Base-by-base conservation (phyloP, 805 yeast genomes). In the Ogataea pilisensis region DNA sequence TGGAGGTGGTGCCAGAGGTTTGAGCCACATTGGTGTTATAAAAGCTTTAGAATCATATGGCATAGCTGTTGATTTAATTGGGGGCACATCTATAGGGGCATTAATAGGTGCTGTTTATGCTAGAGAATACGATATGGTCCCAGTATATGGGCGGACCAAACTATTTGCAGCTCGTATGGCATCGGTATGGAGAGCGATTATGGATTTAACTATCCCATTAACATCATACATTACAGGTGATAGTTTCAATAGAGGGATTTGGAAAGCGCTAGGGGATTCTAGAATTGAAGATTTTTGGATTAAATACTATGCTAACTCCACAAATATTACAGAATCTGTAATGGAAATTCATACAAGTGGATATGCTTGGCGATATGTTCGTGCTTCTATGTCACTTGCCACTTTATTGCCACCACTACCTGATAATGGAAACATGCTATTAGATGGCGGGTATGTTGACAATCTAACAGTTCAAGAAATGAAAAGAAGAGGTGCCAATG, bases 271-370 rank as follows among this genome's bases (percentile, higher is more conserved):
- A 66, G 97, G 98, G 0, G 91, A 87, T 48, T 75, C 82, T 12
- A 81, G 96, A 54, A 88, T 91, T 49, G 99, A 91, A 59, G 99
- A 91, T 58, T 91, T 91, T 60, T 91, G 99, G 99, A 73, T 91
- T 45, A 80, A 75, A 46, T 91, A 77, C 60, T 91, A 78, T 58
- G 81, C 93, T 55, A 91, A 93, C 58, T 87, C 98, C 1, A 91
- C 99, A 13, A 91, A 91, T 58, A 87, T 91, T 39, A 93, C 99
- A 3, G 85, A 89, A 49, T 90, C 97, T 0, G 78, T 88, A 18
- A 93, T 91, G 95, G 99, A 93, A 52, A 78, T 91, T 21, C 99
- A 91, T 57, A 78, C 87, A 5, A 74, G 82, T 28, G 99, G 99
- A 2, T 87, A 86, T 56, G 90, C 95, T 11, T 91, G 99, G 99